Evolutionary conservation across 148 eudicot genomes (phyloP).

Genomic region (Chenopodium berlandieri): DNA sequence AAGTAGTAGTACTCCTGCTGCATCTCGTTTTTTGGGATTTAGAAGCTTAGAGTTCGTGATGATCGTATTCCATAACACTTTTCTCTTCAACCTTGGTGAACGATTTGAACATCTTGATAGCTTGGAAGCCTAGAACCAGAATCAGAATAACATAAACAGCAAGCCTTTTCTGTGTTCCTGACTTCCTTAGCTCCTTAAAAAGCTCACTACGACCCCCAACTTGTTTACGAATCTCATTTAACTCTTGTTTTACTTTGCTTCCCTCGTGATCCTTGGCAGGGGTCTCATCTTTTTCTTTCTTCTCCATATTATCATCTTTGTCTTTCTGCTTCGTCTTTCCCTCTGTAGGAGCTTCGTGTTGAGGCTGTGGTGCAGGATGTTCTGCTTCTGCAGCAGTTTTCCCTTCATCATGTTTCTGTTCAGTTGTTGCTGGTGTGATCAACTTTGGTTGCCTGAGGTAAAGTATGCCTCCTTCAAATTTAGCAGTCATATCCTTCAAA

Average conservation of each 20-base stretch:
- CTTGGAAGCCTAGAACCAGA: constrained; percentile 31
- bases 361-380: constrained; percentile 20
- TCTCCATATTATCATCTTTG: background rate
- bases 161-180: constrained; percentile 29
- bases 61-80: background rate
- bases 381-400: constrained; percentile 16
- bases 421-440: constrained; percentile 33
- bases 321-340: constrained; percentile 5
- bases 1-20: background rate
- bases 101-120: constrained; percentile 18
- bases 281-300: constrained; percentile 14
- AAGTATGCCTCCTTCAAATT: constrained; percentile 48
- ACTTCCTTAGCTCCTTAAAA: constrained; percentile 39
- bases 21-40: background rate
- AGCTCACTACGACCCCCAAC: constrained; percentile 15
- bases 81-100: constrained; percentile 12
- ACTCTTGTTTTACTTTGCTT: background rate
- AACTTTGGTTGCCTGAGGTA: constrained; percentile 55
- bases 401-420: constrained; percentile 3
- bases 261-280: constrained; percentile 7
- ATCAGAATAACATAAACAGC: constrained; percentile 27
- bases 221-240: constrained; percentile 6
- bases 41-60: background rate
- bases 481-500: constrained; percentile 49
- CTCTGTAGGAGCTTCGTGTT: constrained; percentile 7